phyloP scores from a whole-genome alignment of 169 alveolate species.

The Eimeria zaria region DNA sequence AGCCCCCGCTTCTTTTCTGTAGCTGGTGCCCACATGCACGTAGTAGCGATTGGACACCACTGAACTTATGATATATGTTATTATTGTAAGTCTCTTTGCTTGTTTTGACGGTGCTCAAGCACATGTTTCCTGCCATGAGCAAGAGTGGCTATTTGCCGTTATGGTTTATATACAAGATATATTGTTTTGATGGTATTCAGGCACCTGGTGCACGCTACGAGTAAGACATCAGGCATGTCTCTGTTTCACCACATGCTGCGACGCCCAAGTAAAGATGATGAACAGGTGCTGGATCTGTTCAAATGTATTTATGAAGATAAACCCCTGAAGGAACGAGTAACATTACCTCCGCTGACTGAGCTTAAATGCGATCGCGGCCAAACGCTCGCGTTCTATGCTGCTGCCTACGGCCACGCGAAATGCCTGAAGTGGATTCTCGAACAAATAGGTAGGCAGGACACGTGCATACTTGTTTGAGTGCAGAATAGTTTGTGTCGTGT shows the following conservation, averaged over 20 bases:
- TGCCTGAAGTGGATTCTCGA: constrained; percentile 64
- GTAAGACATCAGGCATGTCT: constrained; percentile 44
- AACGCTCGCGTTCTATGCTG: constrained; percentile 65
- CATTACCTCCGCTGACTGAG: constrained; percentile 3
- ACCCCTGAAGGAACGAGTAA: constrained; percentile 12
- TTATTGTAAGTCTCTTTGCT: not conserved
- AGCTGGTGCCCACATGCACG: not conserved
- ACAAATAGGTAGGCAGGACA: not conserved
- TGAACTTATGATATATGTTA: not conserved
- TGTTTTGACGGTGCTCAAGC: not conserved
- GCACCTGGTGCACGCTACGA: constrained; percentile 15
- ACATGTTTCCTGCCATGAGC: constrained; percentile 22
- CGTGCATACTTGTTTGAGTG: not conserved
- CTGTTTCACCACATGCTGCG: constrained; percentile 67
- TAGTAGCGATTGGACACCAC: not conserved
- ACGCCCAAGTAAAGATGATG: constrained; percentile 58
- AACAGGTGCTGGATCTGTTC: constrained; percentile 26
- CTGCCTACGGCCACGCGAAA: constrained; percentile 69
- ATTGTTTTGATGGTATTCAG: not conserved
- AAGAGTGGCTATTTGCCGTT: too few species aligned
- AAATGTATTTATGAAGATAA: constrained; percentile 58
- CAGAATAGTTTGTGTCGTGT: not conserved
- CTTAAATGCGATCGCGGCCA: constrained; percentile 45
- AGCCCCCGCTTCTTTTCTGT: not conserved
- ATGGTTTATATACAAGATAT: too few species aligned